A percentile compares a stretch with the other conserved stretches of the same genome.
Conservation (phyloP, 257 asterid genomes). For the Ajuga chamaepitys region DNA sequence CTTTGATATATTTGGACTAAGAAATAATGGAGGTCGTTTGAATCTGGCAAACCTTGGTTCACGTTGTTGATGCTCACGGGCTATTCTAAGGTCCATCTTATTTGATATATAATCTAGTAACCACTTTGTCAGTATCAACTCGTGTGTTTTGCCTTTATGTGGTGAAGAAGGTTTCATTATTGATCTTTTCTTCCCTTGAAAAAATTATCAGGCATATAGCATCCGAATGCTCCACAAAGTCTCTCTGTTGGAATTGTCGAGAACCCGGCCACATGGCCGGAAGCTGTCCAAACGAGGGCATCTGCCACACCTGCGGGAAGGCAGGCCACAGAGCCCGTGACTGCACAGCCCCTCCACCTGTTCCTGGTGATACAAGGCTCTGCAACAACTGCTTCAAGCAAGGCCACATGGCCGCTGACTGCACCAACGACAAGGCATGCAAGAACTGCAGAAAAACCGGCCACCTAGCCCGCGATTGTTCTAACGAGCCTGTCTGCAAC, state of each 20-base stretch:
- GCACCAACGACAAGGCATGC: constrained; percentile 78
- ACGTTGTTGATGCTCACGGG: not conserved
- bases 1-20: not conserved
- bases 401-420: constrained; percentile 69
- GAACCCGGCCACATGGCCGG: constrained; percentile 86
- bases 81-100: too few relatives aligned
- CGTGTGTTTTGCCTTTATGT: too few relatives aligned
- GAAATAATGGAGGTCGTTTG: not conserved
- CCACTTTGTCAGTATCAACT: too few relatives aligned
- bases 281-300: constrained; percentile 68
- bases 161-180: constrained; percentile 1
- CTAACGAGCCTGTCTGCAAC: constrained; percentile 64
- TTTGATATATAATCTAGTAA: too few relatives aligned
- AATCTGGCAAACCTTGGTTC: not conserved
- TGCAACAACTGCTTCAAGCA: constrained; percentile 85
- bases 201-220: constrained; percentile 57
- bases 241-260: constrained; percentile 88
- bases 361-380: constrained; percentile 68
- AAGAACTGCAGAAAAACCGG: constrained; percentile 76
- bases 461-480: constrained; percentile 68
- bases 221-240: constrained; percentile 64
- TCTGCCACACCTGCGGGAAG: constrained; percentile 81
- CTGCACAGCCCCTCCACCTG: constrained; percentile 45
- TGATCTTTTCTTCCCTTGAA: not conserved
- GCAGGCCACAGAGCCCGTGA: constrained; percentile 77